Evolutionary conservation across 768 basidiomycete genomes (phyloP).

Genomic region (Sistotremastrum suecicum): DNA sequence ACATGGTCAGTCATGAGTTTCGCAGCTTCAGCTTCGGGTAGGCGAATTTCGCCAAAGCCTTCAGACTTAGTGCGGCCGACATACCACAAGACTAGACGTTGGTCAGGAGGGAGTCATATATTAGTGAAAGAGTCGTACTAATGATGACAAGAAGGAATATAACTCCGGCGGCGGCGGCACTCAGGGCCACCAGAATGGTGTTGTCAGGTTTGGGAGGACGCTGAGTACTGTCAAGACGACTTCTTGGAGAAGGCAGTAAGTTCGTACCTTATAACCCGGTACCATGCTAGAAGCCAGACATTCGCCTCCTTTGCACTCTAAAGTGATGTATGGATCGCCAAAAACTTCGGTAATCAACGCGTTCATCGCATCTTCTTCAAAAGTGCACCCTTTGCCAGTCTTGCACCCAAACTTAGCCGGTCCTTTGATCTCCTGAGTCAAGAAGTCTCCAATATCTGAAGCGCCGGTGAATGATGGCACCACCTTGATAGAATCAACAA

Average conservation of each 20-base stretch:
- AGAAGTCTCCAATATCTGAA: conserved; percentile 86
- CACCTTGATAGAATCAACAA: background rate
- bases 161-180: conserved; percentile 61
- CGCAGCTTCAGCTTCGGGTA: conserved; percentile 69
- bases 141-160: conserved; percentile 59
- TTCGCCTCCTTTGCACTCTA: conserved; percentile 81
- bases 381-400: conserved; percentile 60
- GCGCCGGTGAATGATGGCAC: background rate
- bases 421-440: conserved; percentile 78
- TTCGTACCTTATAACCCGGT: conserved; percentile 71
- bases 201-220: conserved; percentile 74
- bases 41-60: conserved; percentile 52
- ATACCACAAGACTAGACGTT: conserved; percentile 67
- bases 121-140: conserved; percentile 21
- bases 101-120: background rate
- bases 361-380: conserved; percentile 97
- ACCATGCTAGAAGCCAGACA: conserved; percentile 90
- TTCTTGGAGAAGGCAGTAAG: background rate
- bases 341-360: conserved; percentile 86
- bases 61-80: conserved; percentile 59
- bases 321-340: conserved; percentile 79
- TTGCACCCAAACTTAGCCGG: conserved; percentile 79
- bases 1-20: conserved; percentile 91
- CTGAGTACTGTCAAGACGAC: conserved; percentile 18
- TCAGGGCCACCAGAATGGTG: conserved; percentile 69